These are phyloP conservation scores for Streptanthus diversifolius DNA, from an alignment of 345 rosid species.

Conservation along the genomic window DNA sequence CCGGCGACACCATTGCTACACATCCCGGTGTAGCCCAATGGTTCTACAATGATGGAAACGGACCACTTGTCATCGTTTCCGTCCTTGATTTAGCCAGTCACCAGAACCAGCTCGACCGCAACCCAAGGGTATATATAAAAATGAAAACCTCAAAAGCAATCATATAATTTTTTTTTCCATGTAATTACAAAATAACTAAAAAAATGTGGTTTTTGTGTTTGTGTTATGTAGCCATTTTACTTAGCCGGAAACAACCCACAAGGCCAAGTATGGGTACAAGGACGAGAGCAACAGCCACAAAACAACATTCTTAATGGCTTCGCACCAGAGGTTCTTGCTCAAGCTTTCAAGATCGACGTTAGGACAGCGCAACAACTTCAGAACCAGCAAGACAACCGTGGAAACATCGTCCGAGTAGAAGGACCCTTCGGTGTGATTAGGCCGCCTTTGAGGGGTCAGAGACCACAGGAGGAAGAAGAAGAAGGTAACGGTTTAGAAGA, in stretches of 20 bases:
- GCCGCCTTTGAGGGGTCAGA: constrained; percentile 38
- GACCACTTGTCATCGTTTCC: constrained; percentile 39
- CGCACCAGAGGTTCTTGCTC: constrained; percentile 38
- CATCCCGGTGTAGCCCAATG: constrained; percentile 56
- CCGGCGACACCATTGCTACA: constrained; percentile 50
- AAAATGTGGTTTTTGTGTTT: background rate
- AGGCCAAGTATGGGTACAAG: constrained; percentile 31
- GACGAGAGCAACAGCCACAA: constrained; percentile 24
- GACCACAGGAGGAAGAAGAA: constrained; percentile 11
- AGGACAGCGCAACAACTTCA: constrained; percentile 42
- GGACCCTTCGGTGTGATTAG: constrained; percentile 38
- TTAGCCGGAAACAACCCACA: constrained; percentile 61
- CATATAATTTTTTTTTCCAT: background rate
- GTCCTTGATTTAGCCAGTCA: constrained; percentile 41
- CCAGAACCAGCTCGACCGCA: constrained; percentile 57
- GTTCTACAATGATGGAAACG: constrained; percentile 54
- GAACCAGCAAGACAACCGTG: constrained; percentile 42
- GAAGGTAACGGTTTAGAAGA: constrained; percentile 54
- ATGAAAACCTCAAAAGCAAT: background rate
- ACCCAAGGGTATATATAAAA: constrained; percentile 50
- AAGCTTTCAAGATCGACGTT: constrained; percentile 44
- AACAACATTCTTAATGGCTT: constrained; percentile 44
- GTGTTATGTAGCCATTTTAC: constrained; percentile 41
- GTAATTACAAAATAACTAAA: background rate
- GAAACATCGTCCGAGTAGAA: constrained; percentile 50